Percentiles rank a stretch among this genome's conserved stretches.
phyloP scores from a whole-genome alignment of 495 filamentous ascomycete genomes.

The Trypethelium eluteriae region DNA sequence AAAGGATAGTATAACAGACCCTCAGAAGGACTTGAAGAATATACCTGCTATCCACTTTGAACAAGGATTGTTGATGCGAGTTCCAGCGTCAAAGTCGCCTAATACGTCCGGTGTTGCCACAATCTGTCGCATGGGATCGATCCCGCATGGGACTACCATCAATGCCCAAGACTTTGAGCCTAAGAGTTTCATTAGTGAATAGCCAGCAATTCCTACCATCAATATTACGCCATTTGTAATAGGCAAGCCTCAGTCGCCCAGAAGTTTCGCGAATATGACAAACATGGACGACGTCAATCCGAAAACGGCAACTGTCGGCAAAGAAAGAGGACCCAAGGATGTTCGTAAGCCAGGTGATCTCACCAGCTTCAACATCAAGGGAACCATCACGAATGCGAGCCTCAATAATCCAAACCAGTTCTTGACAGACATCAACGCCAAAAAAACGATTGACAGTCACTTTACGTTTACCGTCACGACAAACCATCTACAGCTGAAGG shows the following conservation, averaged over 20 bases:
- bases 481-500: conserved; percentile 13
- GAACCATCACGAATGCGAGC: conserved; percentile 30
- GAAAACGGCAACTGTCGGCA: conserved; percentile 5
- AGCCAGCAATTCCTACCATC: conserved; percentile 12
- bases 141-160: conserved; percentile 35
- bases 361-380: conserved; percentile 24
- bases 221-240: conserved; percentile 29
- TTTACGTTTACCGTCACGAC: conserved; percentile 27
- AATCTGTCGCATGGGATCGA: conserved; percentile 35
- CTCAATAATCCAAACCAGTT: conserved; percentile 26
- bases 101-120: neutral
- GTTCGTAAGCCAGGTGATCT: conserved; percentile 28
- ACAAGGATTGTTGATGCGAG: conserved; percentile 15
- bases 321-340: conserved; percentile 17
- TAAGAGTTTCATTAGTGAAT: neutral
- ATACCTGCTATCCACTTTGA: conserved; percentile 22
- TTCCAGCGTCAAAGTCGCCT: conserved; percentile 9
- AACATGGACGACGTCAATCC: too few relatives aligned
- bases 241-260: conserved; percentile 17
- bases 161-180: conserved; percentile 29
- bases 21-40: conserved; percentile 18
- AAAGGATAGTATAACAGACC: too few relatives aligned
- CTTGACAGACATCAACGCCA: conserved; percentile 21
- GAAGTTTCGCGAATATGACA: too few relatives aligned
- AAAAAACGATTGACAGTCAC: conserved; percentile 26